Evolutionary conservation across 257 asterid species (phyloP).

Genomic region (Cruciata laevipes): DNA sequence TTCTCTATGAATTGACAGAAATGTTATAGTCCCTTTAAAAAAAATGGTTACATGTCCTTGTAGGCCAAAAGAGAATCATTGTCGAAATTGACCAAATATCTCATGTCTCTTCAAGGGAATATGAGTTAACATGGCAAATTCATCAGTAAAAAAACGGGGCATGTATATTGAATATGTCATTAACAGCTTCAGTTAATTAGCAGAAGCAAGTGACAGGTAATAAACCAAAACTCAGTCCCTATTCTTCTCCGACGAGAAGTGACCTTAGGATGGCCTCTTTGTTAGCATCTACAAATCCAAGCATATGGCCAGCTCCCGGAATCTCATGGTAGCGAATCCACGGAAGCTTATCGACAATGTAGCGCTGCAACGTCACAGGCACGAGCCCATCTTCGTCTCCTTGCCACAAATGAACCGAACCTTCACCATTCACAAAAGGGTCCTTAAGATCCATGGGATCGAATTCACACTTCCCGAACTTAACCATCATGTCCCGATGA

Average conservation of each 20-base stretch:
- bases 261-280: conserved; percentile 37
- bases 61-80: too few relatives aligned
- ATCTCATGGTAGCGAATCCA: conserved; percentile 52
- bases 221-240: not conserved
- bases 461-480: conserved; percentile 61
- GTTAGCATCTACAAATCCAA: conserved; percentile 17
- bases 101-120: too few relatives aligned
- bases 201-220: not conserved
- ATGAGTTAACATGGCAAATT: too few relatives aligned
- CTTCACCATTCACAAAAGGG: conserved; percentile 39
- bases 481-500: conserved; percentile 57
- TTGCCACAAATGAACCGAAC: conserved; percentile 66
- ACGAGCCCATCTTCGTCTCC: conserved; percentile 68
- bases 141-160: too few relatives aligned
- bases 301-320: conserved; percentile 29
- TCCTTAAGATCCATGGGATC: conserved; percentile 58
- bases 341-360: conserved; percentile 47
- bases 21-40: too few relatives aligned
- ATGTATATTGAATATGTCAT: too few relatives aligned
- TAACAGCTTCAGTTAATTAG: not conserved
- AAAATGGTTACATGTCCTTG: too few relatives aligned
- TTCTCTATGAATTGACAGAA: too few relatives aligned
- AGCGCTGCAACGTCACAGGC: conserved; percentile 52
- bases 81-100: too few relatives aligned
- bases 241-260: conserved; percentile 29